Evolutionary conservation across 2,329 filamentous ascomycete species (phyloP), one percentile per base, ranked within the genome.

Genomic region (Exserohilum turcica): DNA sequence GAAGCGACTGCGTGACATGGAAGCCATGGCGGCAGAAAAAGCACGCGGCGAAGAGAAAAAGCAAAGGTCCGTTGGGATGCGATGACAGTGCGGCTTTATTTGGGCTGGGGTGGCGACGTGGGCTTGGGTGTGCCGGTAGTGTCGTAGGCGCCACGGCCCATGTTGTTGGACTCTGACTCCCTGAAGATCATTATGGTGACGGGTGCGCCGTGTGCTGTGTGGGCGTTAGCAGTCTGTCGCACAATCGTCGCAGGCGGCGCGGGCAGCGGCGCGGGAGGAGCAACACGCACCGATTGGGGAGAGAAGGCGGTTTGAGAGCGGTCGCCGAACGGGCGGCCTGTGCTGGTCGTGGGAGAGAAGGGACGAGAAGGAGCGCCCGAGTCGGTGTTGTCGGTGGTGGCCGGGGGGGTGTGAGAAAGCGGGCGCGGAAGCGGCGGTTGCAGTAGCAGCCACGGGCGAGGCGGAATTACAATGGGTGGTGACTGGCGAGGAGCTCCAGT

Each of bases 91-190:
- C 37, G 21, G 43, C 37, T 24, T 67, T 73, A 75, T 72, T 77
- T 75, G 38, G 76, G 72, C 45, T 73, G 75, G 36, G 72, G 73
- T 32, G 75, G 74, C 49, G 74, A 73, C 4, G 21, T 24, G 2
- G 77, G 77, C 68, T 78, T 78, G 44, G 76, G 73, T n/a, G 77
- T 76, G 57, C 77, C 77, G n/a, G 77, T 79, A 24, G 77, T 79
- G 63, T 80, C 78, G 68, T 80, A 80, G 56, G 77, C 77, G 56
- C 78, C 78, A 60, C 78, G 77, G 52, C 77, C 77, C 78, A 79
- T 80, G 72, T 78, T 78, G 66, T 65, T 74, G 45, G 72, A 68
- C 57, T 72, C 66, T 50, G 70, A 71, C 55, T 75, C 74, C 70
- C 74, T 71, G 68, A 74, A 62, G 61, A 79, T 78, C 77, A 78